A percentile compares a stretch with the other conserved stretches of the same genome.
These are phyloP conservation scores for Vicia faba DNA, from an alignment of 306 rosid genomes.

Conservation along the genomic window DNA sequence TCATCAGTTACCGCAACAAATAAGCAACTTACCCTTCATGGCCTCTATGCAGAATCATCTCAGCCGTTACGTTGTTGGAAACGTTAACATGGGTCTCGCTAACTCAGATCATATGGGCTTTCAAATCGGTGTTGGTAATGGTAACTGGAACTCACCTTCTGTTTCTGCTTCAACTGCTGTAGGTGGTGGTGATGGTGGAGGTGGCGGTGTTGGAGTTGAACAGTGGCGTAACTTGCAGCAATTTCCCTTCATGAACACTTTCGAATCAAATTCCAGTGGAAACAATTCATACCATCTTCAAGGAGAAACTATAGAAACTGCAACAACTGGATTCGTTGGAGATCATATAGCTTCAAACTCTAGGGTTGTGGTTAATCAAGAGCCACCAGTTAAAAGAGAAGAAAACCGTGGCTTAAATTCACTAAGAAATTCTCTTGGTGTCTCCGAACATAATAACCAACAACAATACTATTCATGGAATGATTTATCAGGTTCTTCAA, in stretches of 20 bases:
- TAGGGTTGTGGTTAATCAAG: slow-evolving; percentile 55
- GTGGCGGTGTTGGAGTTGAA: slow-evolving; percentile 31
- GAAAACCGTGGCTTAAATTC: slow-evolving; percentile 48
- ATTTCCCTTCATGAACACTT: slow-evolving; percentile 60
- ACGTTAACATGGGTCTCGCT: slow-evolving; percentile 46
- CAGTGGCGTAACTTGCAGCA: slow-evolving; percentile 68
- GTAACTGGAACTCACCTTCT: slow-evolving; percentile 13
- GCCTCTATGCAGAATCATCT: slow-evolving; percentile 65
- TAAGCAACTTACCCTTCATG: slow-evolving; percentile 58
- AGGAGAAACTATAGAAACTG: slow-evolving; percentile 38
- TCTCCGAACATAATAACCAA: slow-evolving; percentile 41
- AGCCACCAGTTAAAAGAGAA: slow-evolving; percentile 59
- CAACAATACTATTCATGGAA: slow-evolving; percentile 64
- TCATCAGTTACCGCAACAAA: slow-evolving; percentile 52
- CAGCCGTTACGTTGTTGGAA: slow-evolving; percentile 55
- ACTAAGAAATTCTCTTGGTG: slow-evolving; percentile 44
- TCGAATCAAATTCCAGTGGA: slow-evolving; percentile 45
- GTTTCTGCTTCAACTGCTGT: slow-evolving; percentile 6
- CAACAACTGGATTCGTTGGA: slow-evolving; percentile 38
- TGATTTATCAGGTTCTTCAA: slow-evolving; percentile 68
- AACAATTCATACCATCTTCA: slow-evolving; percentile 51
- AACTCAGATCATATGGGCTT: slow-evolving; percentile 51
- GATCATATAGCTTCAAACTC: slow-evolving; percentile 39
- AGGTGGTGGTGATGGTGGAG: neutral
- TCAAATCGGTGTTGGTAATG: slow-evolving; percentile 47